phyloP scores from a whole-genome alignment of 768 basidiomycete genomes.

The Asterophora lycoperdoides region DNA sequence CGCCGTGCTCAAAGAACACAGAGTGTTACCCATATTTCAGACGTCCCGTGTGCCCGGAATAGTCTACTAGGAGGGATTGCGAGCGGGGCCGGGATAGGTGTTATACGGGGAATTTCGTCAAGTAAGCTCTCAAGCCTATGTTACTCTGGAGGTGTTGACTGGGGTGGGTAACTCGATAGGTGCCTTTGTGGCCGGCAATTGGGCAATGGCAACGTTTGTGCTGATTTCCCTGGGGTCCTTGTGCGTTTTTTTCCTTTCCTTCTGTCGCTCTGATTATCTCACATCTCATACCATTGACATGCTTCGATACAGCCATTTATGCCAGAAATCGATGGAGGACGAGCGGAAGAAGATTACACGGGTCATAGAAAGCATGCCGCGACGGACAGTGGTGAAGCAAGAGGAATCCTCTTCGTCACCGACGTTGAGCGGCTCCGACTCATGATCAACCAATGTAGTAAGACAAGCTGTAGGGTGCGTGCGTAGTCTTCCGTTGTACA shows the following conservation, averaged over 20 bases:
- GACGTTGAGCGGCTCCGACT: too few relatives aligned
- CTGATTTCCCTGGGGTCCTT: conserved; percentile 65
- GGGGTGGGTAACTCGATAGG: conserved; percentile 30
- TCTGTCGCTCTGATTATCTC: not conserved
- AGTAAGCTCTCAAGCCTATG: conserved; percentile 37
- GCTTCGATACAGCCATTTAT: conserved; percentile 49
- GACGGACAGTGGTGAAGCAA: conserved; percentile 42
- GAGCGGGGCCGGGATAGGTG: conserved; percentile 73
- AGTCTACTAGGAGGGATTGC: conserved; percentile 75
- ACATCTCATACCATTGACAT: too few relatives aligned
- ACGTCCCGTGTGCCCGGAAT: conserved; percentile 74
- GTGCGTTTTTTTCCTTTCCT: conserved; percentile 36
- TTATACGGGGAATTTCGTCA: conserved; percentile 62
- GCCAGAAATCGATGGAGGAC: conserved; percentile 48
- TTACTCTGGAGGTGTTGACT: not conserved
- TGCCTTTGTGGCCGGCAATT: conserved; percentile 65
- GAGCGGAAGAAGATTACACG: conserved; percentile 53
- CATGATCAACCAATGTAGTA: too few relatives aligned
- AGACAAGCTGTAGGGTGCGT: too few relatives aligned
- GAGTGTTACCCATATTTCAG: conserved; percentile 59
- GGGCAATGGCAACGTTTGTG: conserved; percentile 75
- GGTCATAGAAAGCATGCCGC: conserved; percentile 59
- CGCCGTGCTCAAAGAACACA: conserved; percentile 13
- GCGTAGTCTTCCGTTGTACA: not conserved
- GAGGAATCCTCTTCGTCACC: conserved; percentile 17